A percentile compares a stretch with the other conserved stretches of the same genome.
Conservation (phyloP, 148 eudicot genomes). For the Bassia scoparia region DNA sequence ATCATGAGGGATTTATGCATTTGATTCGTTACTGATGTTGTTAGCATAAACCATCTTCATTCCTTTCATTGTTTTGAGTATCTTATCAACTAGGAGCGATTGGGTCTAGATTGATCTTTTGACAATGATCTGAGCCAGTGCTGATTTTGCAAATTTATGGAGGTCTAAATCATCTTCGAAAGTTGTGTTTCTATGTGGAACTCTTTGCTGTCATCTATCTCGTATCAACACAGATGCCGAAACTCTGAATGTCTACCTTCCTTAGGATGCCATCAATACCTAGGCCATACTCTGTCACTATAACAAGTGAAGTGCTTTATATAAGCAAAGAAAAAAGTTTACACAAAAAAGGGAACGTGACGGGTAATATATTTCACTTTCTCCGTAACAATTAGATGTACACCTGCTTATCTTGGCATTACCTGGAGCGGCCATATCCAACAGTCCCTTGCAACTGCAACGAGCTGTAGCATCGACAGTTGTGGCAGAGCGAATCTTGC, state of each 20-base stretch:
- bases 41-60: too few relatives aligned
- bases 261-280: conserved; percentile 2
- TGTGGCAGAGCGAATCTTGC: conserved; percentile 7
- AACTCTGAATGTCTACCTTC: conserved; percentile 4
- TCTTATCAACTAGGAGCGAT: conserved; percentile 1
- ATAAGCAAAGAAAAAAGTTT: too few relatives aligned
- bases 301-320: neutral
- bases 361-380: too few relatives aligned
- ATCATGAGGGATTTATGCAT: too few relatives aligned
- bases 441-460: conserved; percentile 23
- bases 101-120: conserved; percentile 14
- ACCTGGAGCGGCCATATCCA: conserved; percentile 32
- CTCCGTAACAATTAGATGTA: too few relatives aligned
- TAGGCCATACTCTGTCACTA: conserved; percentile 5
- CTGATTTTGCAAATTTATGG: conserved; percentile 10
- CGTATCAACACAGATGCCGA: conserved; percentile 2
- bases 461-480: conserved; percentile 6
- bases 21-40: too few relatives aligned
- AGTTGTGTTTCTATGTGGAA: neutral
- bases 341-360: too few relatives aligned
- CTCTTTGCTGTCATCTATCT: neutral
- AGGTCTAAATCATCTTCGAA: conserved; percentile 3
- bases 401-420: neutral
- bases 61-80: neutral
- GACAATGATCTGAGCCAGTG: conserved; percentile 6